phyloP scores from a whole-genome alignment of 257 asterid species.

The Schizonepeta tenuifolia region DNA sequence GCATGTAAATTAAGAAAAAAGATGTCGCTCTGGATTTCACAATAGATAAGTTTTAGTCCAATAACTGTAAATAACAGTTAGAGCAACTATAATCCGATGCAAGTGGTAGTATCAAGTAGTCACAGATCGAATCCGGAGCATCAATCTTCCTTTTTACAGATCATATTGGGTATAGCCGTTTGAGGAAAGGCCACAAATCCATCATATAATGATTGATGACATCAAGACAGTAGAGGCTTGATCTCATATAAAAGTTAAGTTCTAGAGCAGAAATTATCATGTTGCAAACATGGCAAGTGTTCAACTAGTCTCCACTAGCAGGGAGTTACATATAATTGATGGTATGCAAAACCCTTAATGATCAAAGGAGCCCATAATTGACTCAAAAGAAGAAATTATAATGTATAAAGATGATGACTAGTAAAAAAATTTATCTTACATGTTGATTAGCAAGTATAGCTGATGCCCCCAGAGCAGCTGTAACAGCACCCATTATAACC shows the following conservation, averaged over 20 bases:
- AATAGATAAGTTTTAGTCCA: slow-evolving; percentile 13
- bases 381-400: slow-evolving; percentile 32
- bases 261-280: slow-evolving; percentile 9
- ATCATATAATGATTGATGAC: background rate
- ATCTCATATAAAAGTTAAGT: slow-evolving; percentile 10
- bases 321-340: slow-evolving; percentile 12
- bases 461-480: slow-evolving; percentile 98
- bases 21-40: background rate
- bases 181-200: slow-evolving; percentile 16
- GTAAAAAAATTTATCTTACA: slow-evolving; percentile 47
- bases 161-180: slow-evolving; percentile 9
- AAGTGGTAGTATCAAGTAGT: slow-evolving; percentile 11
- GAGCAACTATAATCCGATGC: slow-evolving; percentile 14
- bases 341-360: slow-evolving; percentile 12
- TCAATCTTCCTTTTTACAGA: background rate
- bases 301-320: slow-evolving; percentile 16
- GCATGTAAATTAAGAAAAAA: slow-evolving; percentile 21
- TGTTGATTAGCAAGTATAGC: slow-evolving; percentile 71
- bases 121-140: background rate
- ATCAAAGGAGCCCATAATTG: slow-evolving; percentile 22
- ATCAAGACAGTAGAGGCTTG: background rate
- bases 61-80: slow-evolving; percentile 13
- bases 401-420: slow-evolving; percentile 20
- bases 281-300: slow-evolving; percentile 16
- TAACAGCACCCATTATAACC: slow-evolving; percentile 81